phyloP scores from a whole-genome alignment of 768 basidiomycete species.

The Rhodotorula kratochvilovae region DNA sequence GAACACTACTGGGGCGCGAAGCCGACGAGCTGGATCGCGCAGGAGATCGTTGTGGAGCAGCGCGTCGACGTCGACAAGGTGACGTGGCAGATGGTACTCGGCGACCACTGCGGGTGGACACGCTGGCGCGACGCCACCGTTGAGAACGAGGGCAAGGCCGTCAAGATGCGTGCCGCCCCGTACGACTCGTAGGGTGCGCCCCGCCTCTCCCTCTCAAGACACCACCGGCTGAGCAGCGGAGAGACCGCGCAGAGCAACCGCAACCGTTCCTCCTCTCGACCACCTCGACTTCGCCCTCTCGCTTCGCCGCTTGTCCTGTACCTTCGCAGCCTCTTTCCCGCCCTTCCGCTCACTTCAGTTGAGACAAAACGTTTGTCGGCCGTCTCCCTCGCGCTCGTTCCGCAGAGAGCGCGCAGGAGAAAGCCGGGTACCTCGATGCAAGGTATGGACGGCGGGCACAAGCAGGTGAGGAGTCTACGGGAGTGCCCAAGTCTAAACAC shows the following conservation, averaged over 20 bases:
- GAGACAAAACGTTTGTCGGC: too few relatives aligned
- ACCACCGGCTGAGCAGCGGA: not conserved
- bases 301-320: too few relatives aligned
- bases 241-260: too few relatives aligned
- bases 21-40: not conserved
- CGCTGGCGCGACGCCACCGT: not conserved
- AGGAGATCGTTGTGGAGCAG: not conserved
- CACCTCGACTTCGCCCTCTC: too few relatives aligned
- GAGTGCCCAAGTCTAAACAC: slow-evolving; percentile 5
- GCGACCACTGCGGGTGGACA: not conserved
- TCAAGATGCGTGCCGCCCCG: not conserved
- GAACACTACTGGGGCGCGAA: not conserved
- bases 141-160: not conserved
- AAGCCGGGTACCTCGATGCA: too few relatives aligned
- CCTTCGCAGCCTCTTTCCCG: too few relatives aligned
- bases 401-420: too few relatives aligned
- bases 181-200: not conserved
- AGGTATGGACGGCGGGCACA: not conserved
- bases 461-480: not conserved
- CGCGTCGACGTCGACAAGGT: not conserved
- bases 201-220: not conserved
- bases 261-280: too few relatives aligned
- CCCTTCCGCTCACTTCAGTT: too few relatives aligned
- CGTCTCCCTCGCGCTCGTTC: too few relatives aligned
- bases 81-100: not conserved